Evolutionary conservation across 768 basidiomycete species (phyloP).

Genomic region (Dacryopinax primogenitus): DNA sequence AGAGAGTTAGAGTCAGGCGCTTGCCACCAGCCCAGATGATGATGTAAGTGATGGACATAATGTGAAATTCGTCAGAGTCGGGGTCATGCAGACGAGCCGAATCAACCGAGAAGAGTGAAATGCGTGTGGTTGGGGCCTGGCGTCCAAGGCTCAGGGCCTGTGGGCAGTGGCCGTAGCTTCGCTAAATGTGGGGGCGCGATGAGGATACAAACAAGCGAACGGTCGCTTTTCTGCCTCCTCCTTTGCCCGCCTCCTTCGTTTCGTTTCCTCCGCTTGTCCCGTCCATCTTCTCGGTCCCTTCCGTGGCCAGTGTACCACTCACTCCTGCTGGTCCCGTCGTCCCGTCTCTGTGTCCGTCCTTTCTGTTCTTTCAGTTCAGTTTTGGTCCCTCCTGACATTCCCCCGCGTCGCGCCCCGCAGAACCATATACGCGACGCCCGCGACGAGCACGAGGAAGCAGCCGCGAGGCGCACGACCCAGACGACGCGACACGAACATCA

Average conservation of each 20-base stretch:
- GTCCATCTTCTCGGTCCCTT: slow-evolving; percentile 3
- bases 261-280: not conserved
- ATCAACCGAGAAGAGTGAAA: not conserved
- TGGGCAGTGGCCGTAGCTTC: not conserved
- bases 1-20: slow-evolving; percentile 7
- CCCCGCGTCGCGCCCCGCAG: slow-evolving; percentile 9
- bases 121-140: not conserved
- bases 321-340: slow-evolving; percentile 5
- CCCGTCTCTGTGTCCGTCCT: slow-evolving; percentile 9
- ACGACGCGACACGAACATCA: not conserved
- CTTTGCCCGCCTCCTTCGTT: not conserved
- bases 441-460: not conserved
- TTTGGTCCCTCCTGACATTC: slow-evolving; percentile 9
- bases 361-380: slow-evolving; percentile 8
- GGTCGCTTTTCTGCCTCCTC: slow-evolving; percentile 10
- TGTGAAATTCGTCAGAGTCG: not conserved
- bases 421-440: not conserved
- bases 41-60: not conserved
- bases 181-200: not conserved
- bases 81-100: not conserved
- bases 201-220: slow-evolving; percentile 8
- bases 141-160: not conserved
- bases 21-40: not conserved
- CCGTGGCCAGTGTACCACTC: not conserved
- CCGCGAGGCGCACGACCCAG: not conserved